Evolutionary conservation across 768 basidiomycete species (phyloP), one percentile per base, ranked within the genome.

Genomic region (Peribolospora kevripleyi): DNA sequence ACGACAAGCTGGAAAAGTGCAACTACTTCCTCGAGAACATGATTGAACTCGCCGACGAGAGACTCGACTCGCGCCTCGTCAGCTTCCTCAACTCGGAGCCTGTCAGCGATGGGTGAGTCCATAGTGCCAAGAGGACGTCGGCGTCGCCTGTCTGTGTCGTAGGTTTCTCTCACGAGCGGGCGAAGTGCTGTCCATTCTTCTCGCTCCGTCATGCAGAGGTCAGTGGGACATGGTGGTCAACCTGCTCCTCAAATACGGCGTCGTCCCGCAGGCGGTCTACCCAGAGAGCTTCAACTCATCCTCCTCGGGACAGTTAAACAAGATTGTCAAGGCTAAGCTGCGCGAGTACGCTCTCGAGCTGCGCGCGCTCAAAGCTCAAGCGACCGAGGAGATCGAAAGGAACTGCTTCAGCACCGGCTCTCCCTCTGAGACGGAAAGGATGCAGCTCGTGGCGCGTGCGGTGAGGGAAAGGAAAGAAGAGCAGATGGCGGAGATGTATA

Each of bases 181-280:
- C n/a, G 11, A n/a, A 6, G 3, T 7, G 8, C 25, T 41, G 3
- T 38, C 50, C 5, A 4, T 43, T 25, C 25, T 25, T 25, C 25
- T 25, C 25, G 25, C 3, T 7, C 42, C 3, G 5, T 13, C 14
- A 8, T 50, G 39, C 11, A 42, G 54, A 51, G 90, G 88, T 6
- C 88, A 91, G 66, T 90, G 82, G 81, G 90, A 95, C 64, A 95
- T 91, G 87, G 78, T 73, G 5, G 74, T 77, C 49, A 80, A 79
- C 64, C 63, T 81, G 14, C 67, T 81, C 46, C 75, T 76, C 72
- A 80, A 72, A 48, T 93, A 91, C 64, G 91, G 91, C 50, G 70
- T 90, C 46, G 77, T 95, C 14, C 91, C 91, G 2, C 83, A 86
- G 63, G 57, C 40, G 41, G 55, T 60, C 51, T 65, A 50, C 53